Evolutionary conservation across 2,329 filamentous ascomycete species (phyloP).

Genomic region (Colletotrichum shisoi): DNA sequence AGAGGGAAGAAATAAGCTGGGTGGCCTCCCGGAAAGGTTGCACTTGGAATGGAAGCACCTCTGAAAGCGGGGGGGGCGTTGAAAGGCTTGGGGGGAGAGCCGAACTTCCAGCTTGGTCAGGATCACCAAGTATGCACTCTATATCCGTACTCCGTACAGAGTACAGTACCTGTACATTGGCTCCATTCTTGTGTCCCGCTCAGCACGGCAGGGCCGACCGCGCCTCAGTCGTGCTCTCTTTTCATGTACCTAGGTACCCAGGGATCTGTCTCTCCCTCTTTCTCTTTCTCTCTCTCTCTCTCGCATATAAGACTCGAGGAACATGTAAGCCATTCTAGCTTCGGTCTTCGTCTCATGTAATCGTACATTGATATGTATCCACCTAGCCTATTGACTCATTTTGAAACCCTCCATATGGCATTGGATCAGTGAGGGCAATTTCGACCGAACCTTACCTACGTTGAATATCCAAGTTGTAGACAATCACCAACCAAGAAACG

Average conservation of each 20-base stretch:
- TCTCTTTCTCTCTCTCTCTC: not conserved
- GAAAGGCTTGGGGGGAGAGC: slow-evolving; percentile 31
- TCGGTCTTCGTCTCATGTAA: not conserved
- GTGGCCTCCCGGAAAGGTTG: slow-evolving; percentile 38
- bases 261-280: too few relatives aligned
- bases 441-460: slow-evolving; percentile 1
- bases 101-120: slow-evolving; percentile 29
- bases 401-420: not conserved
- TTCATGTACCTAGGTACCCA: too few relatives aligned
- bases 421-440: slow-evolving; percentile 12
- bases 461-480: not conserved
- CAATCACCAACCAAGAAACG: not conserved
- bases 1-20: slow-evolving; percentile 1
- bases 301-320: not conserved
- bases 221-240: not conserved
- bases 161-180: not conserved
- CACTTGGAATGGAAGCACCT: slow-evolving; percentile 34
- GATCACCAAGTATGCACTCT: not conserved
- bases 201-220: not conserved
- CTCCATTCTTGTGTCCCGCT: not conserved
- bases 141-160: not conserved
- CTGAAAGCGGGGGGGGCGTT: slow-evolving; percentile 9
- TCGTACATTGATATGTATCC: too few relatives aligned
- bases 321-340: not conserved
- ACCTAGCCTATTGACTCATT: slow-evolving; percentile 13